Evolutionary conservation across 352 stramenopile species (phyloP), one percentile per base, ranked within the genome.

Genomic region (Aphanomyces astaci): DNA sequence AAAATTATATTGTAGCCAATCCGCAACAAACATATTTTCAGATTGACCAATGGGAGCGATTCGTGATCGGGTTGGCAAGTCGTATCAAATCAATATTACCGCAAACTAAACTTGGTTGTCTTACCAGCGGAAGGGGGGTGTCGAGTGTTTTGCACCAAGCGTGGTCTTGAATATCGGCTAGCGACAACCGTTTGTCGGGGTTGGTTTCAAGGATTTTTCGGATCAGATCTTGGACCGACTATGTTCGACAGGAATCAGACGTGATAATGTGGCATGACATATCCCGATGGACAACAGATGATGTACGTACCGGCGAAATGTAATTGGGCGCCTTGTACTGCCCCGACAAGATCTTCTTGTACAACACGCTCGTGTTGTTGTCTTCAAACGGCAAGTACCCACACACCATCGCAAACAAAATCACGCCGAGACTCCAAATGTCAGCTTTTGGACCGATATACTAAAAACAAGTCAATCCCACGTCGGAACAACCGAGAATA

Each of bases 311-410:
- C 2, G 75, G 71, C 4, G 85, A 94, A 0, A 96, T 67, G 63
- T 84, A 92, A 3, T 82, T 82, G 36, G 90, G 90, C 59, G 85
- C 67, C 57, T 81, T 86, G 78, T 96, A 97, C 49, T 93, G 80
- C 25, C 85, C 88, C 49, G 75, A 85, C 15, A 96, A 73, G 70
- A 97, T 97, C 53, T 98, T 97, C 71, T 96, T 94, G 86, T 97
- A 98, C 1, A 98, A 78, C 39, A 89, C 55, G 24, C 83, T 86
- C 1, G 89, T 98, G 75, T 97, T 97, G 71, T 80, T 83, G 70
- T 98, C 86, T 53, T 98, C 92, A 65, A 97, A 98, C 10, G 92
- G 92, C 62, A 98, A 74, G 51, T 84, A 91, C 0, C 92, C 92
- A 55, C 85, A 94, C 5, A 98, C 83, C 74, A 98, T 87, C 0